Base-by-base conservation (phyloP, 805 yeast genomes). In the Ogataea kodamae region DNA sequence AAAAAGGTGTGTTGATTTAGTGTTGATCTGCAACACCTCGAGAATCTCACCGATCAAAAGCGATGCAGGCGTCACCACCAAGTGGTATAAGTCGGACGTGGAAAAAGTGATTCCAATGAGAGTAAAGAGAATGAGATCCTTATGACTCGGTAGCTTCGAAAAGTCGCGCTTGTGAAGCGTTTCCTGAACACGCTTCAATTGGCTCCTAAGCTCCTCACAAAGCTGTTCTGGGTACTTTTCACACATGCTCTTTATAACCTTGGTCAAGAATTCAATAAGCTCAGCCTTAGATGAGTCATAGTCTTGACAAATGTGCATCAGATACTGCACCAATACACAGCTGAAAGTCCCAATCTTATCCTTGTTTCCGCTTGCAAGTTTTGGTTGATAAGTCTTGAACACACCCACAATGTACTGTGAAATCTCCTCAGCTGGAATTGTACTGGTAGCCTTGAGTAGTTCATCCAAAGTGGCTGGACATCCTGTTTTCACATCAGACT, bases 71-170 rank as follows among this genome's bases (percentile, higher is more conserved):
- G 96, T 89, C 4, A 80, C 89, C 8, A 92, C 82, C 39, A 88
- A 68, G 65, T 92, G 98, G 61, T 84, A 90, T 54, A 87, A 89
- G 65, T 92, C 99, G 0, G 98, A 92, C 1, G 97, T 87, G 0
- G 98, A 89, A 54, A 83, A 92, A 4, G 88, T 55, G 34, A 71
- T 66, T 5, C 97, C 97, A 37, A 89, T 68, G 5, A 87, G 49
- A 0, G 78, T 67, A 50, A 81, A 84, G 40, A 82, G 74, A 5
- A 85, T 59, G 39, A 87, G 59, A 52, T 88, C 95, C 1, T 74
- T 62, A 10, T 61, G 47, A 25, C 55, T 59, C 18, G 72, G 68
- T 39, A 64, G 67, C 9, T 24, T 12, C 3, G 31, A 17, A 10
- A 30, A 27, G 9, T 52, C 49, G 30, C 61, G 40, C 0, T 41